Evolutionary conservation across 148 eudicot genomes (phyloP), one percentile per base, ranked within the genome.

Genomic region (Chenopodium berlandieri): DNA sequence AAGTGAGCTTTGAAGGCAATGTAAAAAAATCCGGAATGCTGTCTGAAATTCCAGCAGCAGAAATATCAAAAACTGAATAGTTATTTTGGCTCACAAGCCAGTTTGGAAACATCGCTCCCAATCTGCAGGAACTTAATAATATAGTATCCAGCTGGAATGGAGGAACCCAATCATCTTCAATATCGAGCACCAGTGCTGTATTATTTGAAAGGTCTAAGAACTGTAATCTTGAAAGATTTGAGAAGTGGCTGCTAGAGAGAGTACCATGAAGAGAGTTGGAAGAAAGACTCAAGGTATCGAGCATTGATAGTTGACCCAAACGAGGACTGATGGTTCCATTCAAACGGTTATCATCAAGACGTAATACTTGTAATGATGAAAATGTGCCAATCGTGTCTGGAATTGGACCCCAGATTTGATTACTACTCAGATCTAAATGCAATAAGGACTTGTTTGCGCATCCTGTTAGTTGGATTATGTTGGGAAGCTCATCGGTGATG

Each of bases 341-440:
- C 9, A 62, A 62, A 2, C n/a, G 27, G 4, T 62, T 62, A 7
- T n/a, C n/a, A 22, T 47, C 1, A 12, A 87, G 75, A 22, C 60
- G 0, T 34, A 88, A 44, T 9, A 66, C 48, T 10, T 0, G 79
- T 65, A 88, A 62, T 11, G 85, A 81, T 4, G 71, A 14, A 52
- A 84, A 71, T 32, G 64, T 58, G 11, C 30, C 68, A 34, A 84
- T 60, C 37, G 7, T 32, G 16, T 87, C 85, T 3, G 87, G 89
- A 12, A 87, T 14, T 1, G 47, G 50, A 50, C 85, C 87, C 23
- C 56, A 37, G 13, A 87, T 48, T 4, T 54, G 67, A 54, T 87
- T 87, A 0, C 7, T 1, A 9, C 83, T 75, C 82, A 87, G 79
- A 69, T 80, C 79, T 17, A 84, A 63, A 54, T 22, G 70, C 2